Base-by-base conservation (phyloP, 176 grass and related monocot species). In the Panicum miliaceum region DNA sequence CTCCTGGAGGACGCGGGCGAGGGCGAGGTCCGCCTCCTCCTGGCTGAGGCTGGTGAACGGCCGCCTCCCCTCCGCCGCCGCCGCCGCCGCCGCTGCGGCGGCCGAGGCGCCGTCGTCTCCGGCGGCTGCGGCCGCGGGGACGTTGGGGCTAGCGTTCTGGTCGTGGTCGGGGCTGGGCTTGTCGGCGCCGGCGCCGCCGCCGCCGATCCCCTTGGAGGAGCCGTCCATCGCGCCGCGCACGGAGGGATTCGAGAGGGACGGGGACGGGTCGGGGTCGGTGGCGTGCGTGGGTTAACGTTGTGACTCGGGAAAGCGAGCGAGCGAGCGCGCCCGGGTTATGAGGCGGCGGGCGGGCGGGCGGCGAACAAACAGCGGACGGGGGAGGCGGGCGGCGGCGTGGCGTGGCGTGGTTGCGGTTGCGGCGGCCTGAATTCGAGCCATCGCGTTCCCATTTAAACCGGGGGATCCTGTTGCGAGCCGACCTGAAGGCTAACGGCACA, bases 1-100 rank as follows among this genome's bases (percentile, higher is more conserved):
- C 71, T 98, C 96, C 85, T 98, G 96, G 26, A 98, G 93, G 20
- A 92, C 93, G 63, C 96, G 88, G 23, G 96, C 91, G 58, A 98
- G 96, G 81, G 96, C 96, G 82, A 89, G 93, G 90, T 98, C 96
- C 50, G 96, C 96, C 45, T 98, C 93, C 85, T 95, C 91, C 91
- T 95, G 93, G 85, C 85, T 92, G n/a, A 98, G 90, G 89, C 91
- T 89, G 56, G 96, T 95, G 77, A 98, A 98, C 62, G 96, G 96
- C 67, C 86, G 84, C 57, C 93, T 87, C 77, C 82, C 37, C 0
- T 7, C 64, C 1, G 76, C 61, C 14, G 43, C 71, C 3, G 66
- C 56, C 0, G 75, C n/a, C n/a, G 71, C 36, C 14, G 62, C 26
- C 0, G 70, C 70, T 0, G 70, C 37, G 0, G 68, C 60, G 18